Evolutionary conservation across 257 asterid genomes (phyloP).

Genomic region (Nicotiana obtusifolia): DNA sequence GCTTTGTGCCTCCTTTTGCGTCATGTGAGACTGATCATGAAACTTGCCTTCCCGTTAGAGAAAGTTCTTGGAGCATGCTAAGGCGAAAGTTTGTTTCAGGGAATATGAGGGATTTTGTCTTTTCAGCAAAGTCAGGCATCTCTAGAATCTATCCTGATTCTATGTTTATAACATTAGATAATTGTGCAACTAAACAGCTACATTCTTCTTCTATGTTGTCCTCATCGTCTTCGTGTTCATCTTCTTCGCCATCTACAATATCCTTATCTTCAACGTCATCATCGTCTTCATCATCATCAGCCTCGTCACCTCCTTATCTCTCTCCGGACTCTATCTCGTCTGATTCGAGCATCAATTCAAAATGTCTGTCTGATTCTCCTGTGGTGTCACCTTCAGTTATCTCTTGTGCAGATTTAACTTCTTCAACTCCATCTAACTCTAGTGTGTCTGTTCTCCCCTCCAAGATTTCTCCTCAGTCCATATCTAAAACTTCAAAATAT

Average conservation of each 20-base stretch:
- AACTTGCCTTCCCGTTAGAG: constrained; percentile 36
- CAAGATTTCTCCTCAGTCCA: constrained; percentile 38
- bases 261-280: constrained; percentile 17
- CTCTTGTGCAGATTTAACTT: constrained; percentile 21
- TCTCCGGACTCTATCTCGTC: constrained; percentile 46
- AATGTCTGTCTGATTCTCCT: constrained; percentile 38
- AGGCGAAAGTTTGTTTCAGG: constrained; percentile 32
- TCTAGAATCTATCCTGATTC: constrained; percentile 40
- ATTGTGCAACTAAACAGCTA: constrained; percentile 14
- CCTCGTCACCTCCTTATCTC: constrained; percentile 39
- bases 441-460: constrained; percentile 26
- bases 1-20: constrained; percentile 39
- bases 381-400: constrained; percentile 30
- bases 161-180: constrained; percentile 5
- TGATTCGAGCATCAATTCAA: constrained; percentile 33
- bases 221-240: constrained; percentile 18
- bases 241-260: constrained; percentile 18
- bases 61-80: constrained; percentile 39
- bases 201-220: constrained; percentile 20
- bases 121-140: constrained; percentile 23
- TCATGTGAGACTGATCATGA: constrained; percentile 37
- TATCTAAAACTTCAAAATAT: constrained; percentile 38
- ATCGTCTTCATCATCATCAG: constrained; percentile 19
- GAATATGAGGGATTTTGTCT: constrained; percentile 42
- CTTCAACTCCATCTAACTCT: constrained; percentile 27